Conservation (phyloP, 495 filamentous ascomycete species). For the Penicillium flavigenum region DNA sequence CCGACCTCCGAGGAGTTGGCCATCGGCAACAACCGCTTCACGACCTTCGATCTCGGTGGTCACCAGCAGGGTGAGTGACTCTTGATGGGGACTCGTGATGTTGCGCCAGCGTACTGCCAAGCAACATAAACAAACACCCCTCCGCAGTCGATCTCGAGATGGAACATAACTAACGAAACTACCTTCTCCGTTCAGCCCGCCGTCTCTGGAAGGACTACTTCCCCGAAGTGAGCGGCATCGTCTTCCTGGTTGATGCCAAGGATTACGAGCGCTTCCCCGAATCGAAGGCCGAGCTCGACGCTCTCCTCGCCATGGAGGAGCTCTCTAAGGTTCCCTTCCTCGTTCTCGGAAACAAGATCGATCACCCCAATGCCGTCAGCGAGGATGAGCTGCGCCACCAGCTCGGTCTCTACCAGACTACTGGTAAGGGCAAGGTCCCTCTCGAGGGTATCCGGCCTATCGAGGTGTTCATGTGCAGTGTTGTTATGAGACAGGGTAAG, state of each 20-base stretch:
- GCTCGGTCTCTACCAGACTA: constrained; percentile 92
- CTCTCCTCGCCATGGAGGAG: constrained; percentile 90
- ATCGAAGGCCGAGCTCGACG: constrained; percentile 94
- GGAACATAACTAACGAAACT: not conserved
- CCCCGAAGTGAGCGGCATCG: constrained; percentile 96
- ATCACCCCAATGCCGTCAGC: constrained; percentile 89
- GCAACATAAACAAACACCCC: not conserved
- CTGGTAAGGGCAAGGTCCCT: constrained; percentile 95
- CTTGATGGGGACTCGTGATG: not conserved
- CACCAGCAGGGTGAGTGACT: constrained; percentile 81
- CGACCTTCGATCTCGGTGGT: constrained; percentile 94
- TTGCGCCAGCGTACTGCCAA: not conserved
- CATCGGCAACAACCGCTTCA: constrained; percentile 95
- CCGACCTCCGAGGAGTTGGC: constrained; percentile 94
- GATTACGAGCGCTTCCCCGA: constrained; percentile 91
- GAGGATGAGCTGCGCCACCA: constrained; percentile 92
- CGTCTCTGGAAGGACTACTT: constrained; percentile 98
- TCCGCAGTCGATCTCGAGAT: not conserved
- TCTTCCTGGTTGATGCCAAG: constrained; percentile 97
- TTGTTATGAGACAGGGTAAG: constrained; percentile 93
- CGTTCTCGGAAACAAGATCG: constrained; percentile 97
- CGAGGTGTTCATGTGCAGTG: constrained; percentile 98
- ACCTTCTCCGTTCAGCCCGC: constrained; percentile 59
- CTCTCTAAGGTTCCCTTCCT: constrained; percentile 91
- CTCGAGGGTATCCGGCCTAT: constrained; percentile 93